A percentile compares a stretch with the other conserved stretches of the same genome.
phyloP scores from a whole-genome alignment of 2,329 filamentous ascomycete genomes.

The Alternaria metachromatica region DNA sequence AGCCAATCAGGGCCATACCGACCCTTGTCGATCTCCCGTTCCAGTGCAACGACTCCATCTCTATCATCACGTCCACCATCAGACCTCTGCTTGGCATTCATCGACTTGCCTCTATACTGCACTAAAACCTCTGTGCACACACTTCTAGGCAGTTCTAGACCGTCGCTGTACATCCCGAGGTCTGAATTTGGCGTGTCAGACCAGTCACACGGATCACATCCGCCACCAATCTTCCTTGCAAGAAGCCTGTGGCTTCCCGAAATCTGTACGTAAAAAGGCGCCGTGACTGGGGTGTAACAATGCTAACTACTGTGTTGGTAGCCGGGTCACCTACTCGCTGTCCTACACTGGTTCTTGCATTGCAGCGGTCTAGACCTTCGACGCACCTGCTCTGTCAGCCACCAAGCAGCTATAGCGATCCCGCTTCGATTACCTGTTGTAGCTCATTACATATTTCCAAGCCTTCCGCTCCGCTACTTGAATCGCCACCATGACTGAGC shows the following conservation, averaged over 20 bases:
- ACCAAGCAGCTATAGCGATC: conserved; percentile 8
- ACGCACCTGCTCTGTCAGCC: conserved; percentile 1
- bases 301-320: not conserved
- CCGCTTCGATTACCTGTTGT: not conserved
- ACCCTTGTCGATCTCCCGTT: conserved; percentile 6
- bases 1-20: conserved; percentile 2
- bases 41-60: conserved; percentile 1
- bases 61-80: not conserved
- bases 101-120: not conserved
- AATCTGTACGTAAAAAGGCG: not conserved
- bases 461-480: conserved; percentile 23
- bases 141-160: not conserved
- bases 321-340: not conserved
- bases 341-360: not conserved
- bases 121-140: not conserved
- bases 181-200: not conserved
- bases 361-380: conserved; percentile 8
- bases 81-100: not conserved
- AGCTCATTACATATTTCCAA: conserved; percentile 10
- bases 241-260: not conserved
- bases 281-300: not conserved
- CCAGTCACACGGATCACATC: not conserved
- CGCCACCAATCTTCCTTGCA: not conserved
- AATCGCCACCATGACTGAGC: conserved; percentile 8
- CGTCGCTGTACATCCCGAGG: not conserved